Base-by-base conservation (phyloP, 768 basidiomycete genomes). In the Asterophora lycoperdoides region DNA sequence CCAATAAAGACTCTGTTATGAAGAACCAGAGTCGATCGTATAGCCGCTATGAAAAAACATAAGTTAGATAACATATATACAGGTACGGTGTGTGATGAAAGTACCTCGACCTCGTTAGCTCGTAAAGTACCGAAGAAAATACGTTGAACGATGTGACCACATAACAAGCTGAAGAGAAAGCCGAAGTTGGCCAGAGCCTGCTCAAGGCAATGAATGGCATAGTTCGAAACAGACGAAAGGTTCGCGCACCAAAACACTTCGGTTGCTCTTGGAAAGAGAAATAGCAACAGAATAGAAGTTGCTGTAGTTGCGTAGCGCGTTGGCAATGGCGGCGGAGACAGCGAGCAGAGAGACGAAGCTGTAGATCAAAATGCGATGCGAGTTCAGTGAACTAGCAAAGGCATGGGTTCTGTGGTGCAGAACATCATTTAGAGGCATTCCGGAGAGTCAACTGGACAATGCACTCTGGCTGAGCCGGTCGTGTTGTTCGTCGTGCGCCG, bases 21-120 rank as follows among this genome's bases (percentile, higher is more conserved):
- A 96, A 96, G 71, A 94, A 93, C 95, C 96, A 98, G 26, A 92
- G 79, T 55, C 91, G 79, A 63, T 98, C 95, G 65, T 97, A 96
- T 1, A 99, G 76, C 23, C 94, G 86, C 95, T 99, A 14, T n/a
- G n/a, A 28, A 9, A 28, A 43, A 40, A 38, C 26, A 30, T 14
- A 5, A 37, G 10, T 17, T 20, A 35, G 14, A 46, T 28, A n/a
- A 47, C 28, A 3, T 26, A 26, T 18, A 11, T 20, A 10, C 36
- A 44, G 29, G 39, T 5, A 23, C 32, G 30, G 6, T 33, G 29
- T 14, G 17, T 37, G 8, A 19, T 20, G 17, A 8, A 63, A 79
- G 40, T 62, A 92, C 95, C 82, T 99, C 95, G 37, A 97, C 76
- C 69, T 99, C 95, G 41, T 86, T 84, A 10, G 92, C 73, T 41